Evolutionary conservation across 352 stramenopile genomes (phyloP), one percentile per base, ranked within the genome.

Genomic region (Globisporangium recalcitrans): DNA sequence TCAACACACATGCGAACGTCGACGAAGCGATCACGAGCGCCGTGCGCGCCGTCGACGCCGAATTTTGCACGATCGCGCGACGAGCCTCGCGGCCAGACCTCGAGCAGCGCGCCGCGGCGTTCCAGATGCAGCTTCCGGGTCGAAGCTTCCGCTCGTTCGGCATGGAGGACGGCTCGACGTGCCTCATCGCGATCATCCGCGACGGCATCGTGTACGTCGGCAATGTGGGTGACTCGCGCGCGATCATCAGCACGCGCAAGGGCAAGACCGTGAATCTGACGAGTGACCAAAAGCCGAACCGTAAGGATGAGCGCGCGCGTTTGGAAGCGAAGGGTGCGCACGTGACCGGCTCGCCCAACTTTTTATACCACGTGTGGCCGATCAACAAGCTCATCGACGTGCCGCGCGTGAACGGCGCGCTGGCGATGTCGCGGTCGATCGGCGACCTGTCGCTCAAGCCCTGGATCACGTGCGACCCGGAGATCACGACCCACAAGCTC

Each of bases 341-440:
- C 10, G 66, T 95, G 32, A 95, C 85, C 0, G 77, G 78, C 55
- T 80, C 78, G 29, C 79, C 84, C 13, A 54, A 68, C 62, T 85
- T 91, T 60, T 69, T 89, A 40, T 86, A 88, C 64, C 70, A 76
- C 52, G 62, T 92, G 34, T 95, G 83, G 83, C 80, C 80, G 8
- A 72, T 95, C 36, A 92, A 80, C 52, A 83, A 80, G 44, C 71
- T 91, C 53, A 52, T 95, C 48, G 86, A 93, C 62, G 85, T 91
- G 21, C 82, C 84, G 6, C 82, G 86, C 14, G 85, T 95, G 27
- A 92, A 95, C 61, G 86, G 86, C 36, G 70, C 75, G 13, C 68
- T 95, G 32, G 83, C 84, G 21, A 89, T 95, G 74, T 91, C 86
- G 29, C 74, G 86, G 27, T 92, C 86, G 27, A 93, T 95, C 32